Evolutionary conservation across 1,139 yeast species (phyloP), one percentile per base, ranked within the genome.

Genomic region (Nematodospora anomalae): DNA sequence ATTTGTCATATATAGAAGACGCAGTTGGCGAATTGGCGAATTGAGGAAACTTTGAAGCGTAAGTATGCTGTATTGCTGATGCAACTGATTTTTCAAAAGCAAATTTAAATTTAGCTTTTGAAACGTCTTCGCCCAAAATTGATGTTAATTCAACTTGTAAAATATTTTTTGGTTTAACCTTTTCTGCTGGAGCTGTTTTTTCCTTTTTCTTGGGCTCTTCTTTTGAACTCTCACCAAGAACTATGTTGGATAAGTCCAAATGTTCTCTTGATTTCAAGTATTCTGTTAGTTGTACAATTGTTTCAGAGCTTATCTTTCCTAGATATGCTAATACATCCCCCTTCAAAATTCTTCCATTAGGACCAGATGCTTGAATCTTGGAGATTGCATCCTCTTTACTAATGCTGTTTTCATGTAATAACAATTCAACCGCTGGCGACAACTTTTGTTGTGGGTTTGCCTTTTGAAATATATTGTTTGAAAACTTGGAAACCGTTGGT

Each of bases 241-340:
- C 75, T 47, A 90, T 80, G 58, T 84, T 79, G 28, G 88, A 76
- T 41, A 92, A 71, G 57, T 92, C 97, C 46, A 90, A 69, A 51
- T 81, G 85, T 46, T 79, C 74, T 46, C 76, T 74, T 35, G 72
- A 64, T 40, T 75, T 67, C 49, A 90, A 63, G 53, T 69, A 81
- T 28, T 75, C 63, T 7, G 86, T 68, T 39, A 90, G 68, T 16
- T 63, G 57, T 14, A 61, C 57, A 20, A 82, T 78, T 9, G 80
- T 64, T 6, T 74, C 79, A 25, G 29, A 26, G 11, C 84, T 60
- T 41, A 90, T 85, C 44, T 75, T 60, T 18, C 97, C 97, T 40
- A 90, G 58, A 55, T 78, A 80, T 1, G 95, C 94, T 48, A 90
- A 73, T 1, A 90, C 88, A 58, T 92, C 98, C 44, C 97, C 97